Evolutionary conservation across 2,329 filamentous ascomycete species (phyloP).

Genomic region (Dothistroma pini): DNA sequence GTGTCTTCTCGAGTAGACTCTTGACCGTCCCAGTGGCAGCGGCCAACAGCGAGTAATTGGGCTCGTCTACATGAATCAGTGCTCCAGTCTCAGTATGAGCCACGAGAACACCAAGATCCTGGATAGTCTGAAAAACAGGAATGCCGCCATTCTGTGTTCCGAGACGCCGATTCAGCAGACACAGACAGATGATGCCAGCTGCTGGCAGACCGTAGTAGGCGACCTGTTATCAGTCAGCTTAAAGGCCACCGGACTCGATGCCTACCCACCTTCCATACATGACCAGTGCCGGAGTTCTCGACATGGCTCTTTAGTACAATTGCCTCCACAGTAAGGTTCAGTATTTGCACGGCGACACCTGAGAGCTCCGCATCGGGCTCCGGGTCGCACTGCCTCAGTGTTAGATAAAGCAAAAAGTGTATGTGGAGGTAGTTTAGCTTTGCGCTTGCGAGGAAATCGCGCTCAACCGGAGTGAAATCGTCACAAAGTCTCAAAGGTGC

Average conservation of each 20-base stretch:
- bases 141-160: neutral
- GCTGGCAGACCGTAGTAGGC: constrained; percentile 37
- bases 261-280: constrained; percentile 35
- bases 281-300: constrained; percentile 35
- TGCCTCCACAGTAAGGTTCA: constrained; percentile 31
- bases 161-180: constrained; percentile 24
- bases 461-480: constrained; percentile 19
- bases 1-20: constrained; percentile 24
- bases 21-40: constrained; percentile 33
- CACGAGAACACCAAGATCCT: constrained; percentile 33
- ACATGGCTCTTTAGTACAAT: constrained; percentile 31
- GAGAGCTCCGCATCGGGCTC: constrained; percentile 29
- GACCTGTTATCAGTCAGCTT: constrained; percentile 26
- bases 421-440: constrained; percentile 36
- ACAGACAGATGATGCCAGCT: constrained; percentile 34
- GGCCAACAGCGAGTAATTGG: constrained; percentile 31
- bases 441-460: constrained; percentile 34
- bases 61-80: constrained; percentile 27
- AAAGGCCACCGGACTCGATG: neutral
- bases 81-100: constrained; percentile 34
- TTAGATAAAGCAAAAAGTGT: constrained; percentile 32
- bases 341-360: constrained; percentile 29
- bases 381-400: constrained; percentile 21
- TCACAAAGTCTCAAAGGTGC: constrained; percentile 12
- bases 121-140: constrained; percentile 25